phyloP scores from a whole-genome alignment of 1,284 basidiomycete species.

The Ustilago cynodontis region DNA sequence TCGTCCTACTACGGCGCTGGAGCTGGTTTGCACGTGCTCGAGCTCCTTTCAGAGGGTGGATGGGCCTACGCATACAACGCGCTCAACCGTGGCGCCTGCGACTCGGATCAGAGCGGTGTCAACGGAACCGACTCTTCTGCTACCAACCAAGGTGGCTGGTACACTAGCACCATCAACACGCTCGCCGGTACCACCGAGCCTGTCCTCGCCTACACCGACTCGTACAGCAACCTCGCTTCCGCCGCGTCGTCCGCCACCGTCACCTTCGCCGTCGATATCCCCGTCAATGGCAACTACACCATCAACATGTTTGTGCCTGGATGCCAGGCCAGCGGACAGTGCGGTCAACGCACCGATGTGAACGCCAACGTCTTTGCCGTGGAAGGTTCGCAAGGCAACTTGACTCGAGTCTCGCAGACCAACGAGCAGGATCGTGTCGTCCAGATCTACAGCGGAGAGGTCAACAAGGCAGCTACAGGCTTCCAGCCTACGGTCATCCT shows the following conservation, averaged over 20 bases:
- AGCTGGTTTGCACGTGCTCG: slow-evolving; percentile 86
- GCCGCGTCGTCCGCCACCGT: slow-evolving; percentile 77
- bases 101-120: slow-evolving; percentile 55
- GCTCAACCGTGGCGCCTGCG: slow-evolving; percentile 59
- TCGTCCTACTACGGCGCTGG: slow-evolving; percentile 81
- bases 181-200: slow-evolving; percentile 82
- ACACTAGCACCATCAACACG: slow-evolving; percentile 51
- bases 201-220: slow-evolving; percentile 79
- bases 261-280: slow-evolving; percentile 90
- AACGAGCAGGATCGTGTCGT: slow-evolving; percentile 77
- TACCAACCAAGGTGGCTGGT: slow-evolving; percentile 59
- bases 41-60: slow-evolving; percentile 86
- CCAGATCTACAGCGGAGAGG: slow-evolving; percentile 83
- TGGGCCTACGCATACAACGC: slow-evolving; percentile 64
- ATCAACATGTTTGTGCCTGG: slow-evolving; percentile 88
- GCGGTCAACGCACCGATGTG: slow-evolving; percentile 82
- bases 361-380: slow-evolving; percentile 83
- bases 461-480: slow-evolving; percentile 73
- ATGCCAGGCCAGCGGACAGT: slow-evolving; percentile 84
- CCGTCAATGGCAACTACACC: slow-evolving; percentile 85
- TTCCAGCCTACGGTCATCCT: slow-evolving; percentile 58
- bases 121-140: slow-evolving; percentile 55
- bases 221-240: slow-evolving; percentile 76
- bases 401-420: slow-evolving; percentile 79
- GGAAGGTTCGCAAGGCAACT: slow-evolving; percentile 64